Conservation (phyloP, 306 rosid species). For the Malus fusca region DNA sequence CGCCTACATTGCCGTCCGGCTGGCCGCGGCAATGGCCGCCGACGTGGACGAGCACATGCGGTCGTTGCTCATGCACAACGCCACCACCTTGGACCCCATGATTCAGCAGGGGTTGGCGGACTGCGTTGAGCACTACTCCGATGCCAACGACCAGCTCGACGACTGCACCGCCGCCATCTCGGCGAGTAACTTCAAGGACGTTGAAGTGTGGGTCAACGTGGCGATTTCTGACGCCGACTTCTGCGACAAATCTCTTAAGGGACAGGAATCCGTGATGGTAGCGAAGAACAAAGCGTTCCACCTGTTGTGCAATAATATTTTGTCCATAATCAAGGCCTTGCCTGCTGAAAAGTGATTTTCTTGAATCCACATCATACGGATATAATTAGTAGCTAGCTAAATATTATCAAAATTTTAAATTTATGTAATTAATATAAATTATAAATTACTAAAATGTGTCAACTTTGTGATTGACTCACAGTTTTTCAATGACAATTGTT, state of each 20-base stretch:
- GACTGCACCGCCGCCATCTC: conserved; percentile 16
- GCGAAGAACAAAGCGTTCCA: conserved; percentile 12
- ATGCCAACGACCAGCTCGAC: conserved; percentile 37
- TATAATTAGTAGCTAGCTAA: neutral
- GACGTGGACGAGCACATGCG: conserved; percentile 22
- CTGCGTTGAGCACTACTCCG: conserved; percentile 30
- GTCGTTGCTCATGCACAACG: neutral
- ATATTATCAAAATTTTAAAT: neutral
- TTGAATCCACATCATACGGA: neutral
- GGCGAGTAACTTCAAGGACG: neutral
- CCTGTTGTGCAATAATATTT: conserved; percentile 20
- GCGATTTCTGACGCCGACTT: conserved; percentile 15
- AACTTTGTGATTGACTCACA: neutral
- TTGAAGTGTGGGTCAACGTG: conserved; percentile 20
- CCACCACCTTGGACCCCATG: neutral
- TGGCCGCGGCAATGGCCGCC: conserved; percentile 29
- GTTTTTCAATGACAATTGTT: neutral
- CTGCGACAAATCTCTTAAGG: neutral
- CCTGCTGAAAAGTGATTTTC: neutral
- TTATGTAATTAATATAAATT: neutral
- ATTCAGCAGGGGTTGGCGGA: conserved; percentile 23
- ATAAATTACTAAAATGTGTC: neutral
- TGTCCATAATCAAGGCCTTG: conserved; percentile 16
- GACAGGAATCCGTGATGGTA: neutral
- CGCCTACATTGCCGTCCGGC: conserved; percentile 18